Conservation (phyloP, 441 rosid species). For the Pelargonium cotyledonis region DNA sequence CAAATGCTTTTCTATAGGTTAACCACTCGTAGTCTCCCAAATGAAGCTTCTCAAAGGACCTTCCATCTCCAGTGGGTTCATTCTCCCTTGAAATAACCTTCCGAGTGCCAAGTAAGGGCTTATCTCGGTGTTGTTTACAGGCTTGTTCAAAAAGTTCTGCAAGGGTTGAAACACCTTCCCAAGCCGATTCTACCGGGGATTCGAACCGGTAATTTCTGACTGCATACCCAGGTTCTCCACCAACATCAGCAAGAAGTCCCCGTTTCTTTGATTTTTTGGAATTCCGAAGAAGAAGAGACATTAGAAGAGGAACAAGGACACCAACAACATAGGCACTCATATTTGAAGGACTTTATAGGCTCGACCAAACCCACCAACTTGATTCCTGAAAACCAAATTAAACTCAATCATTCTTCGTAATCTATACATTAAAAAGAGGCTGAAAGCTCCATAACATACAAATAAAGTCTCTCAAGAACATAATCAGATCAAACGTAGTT, state of each 20-base stretch:
- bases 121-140: slow-evolving; percentile 50
- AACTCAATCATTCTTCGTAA: slow-evolving; percentile 4
- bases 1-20: slow-evolving; percentile 57
- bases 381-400: slow-evolving; percentile 20
- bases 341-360: slow-evolving; percentile 14
- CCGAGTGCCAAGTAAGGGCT: slow-evolving; percentile 70
- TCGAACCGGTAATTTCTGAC: slow-evolving; percentile 54
- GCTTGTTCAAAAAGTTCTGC: slow-evolving; percentile 85
- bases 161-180: slow-evolving; percentile 78
- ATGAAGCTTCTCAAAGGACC: slow-evolving; percentile 84
- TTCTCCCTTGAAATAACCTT: slow-evolving; percentile 58
- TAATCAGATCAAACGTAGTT: background rate
- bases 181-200: slow-evolving; percentile 53
- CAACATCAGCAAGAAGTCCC: slow-evolving; percentile 73
- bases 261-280: slow-evolving; percentile 58
- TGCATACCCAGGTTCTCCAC: slow-evolving; percentile 76
- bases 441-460: background rate
- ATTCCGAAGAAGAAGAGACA: slow-evolving; percentile 54
- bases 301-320: slow-evolving; percentile 62
- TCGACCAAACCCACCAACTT: slow-evolving; percentile 6
- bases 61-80: slow-evolving; percentile 56
- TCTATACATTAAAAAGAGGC: background rate
- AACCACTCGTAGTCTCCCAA: slow-evolving; percentile 90
- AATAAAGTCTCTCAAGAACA: background rate
- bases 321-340: slow-evolving; percentile 81